A percentile compares a stretch with the other conserved stretches of the same genome.
Evolutionary conservation across 768 basidiomycete species (phyloP).

Genomic region (Hebeloma cylindrosporum): DNA sequence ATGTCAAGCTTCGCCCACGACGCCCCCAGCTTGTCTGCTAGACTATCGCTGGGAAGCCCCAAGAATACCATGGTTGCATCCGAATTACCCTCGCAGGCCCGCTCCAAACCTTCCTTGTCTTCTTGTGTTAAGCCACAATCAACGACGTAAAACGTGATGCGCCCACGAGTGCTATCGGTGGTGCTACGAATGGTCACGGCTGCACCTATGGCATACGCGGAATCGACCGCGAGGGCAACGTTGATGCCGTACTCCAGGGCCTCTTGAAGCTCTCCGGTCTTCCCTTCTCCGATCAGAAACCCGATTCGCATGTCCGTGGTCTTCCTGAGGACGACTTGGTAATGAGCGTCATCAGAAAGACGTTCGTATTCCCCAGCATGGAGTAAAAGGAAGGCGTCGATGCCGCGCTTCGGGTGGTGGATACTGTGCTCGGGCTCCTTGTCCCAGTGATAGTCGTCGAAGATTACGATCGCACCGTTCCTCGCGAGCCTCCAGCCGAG

Average conservation of each 20-base stretch:
- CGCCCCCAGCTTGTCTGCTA: constrained; percentile 28
- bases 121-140: constrained; percentile 43
- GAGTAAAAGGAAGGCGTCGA: constrained; percentile 53
- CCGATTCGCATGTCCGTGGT: constrained; percentile 52
- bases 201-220: constrained; percentile 46
- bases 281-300: constrained; percentile 34
- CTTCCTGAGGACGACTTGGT: constrained; percentile 57
- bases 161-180: constrained; percentile 32
- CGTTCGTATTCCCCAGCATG: constrained; percentile 49
- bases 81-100: constrained; percentile 25
- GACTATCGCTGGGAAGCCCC: constrained; percentile 30
- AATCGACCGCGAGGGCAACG: constrained; percentile 43
- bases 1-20: constrained; percentile 55
- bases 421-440: constrained; percentile 45
- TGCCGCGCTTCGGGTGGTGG: constrained; percentile 56
- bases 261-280: constrained; percentile 4
- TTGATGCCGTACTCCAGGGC: constrained; percentile 48
- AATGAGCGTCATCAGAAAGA: constrained; percentile 36
- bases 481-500: constrained; percentile 55
- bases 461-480: constrained; percentile 50
- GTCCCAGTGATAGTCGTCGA: constrained; percentile 60
- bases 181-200: constrained; percentile 48
- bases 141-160: constrained; percentile 50
- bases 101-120: constrained; percentile 33
- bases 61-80: constrained; percentile 46